phyloP scores from a whole-genome alignment of 164 flowering plant genomes.

The Platanus orientalis region DNA sequence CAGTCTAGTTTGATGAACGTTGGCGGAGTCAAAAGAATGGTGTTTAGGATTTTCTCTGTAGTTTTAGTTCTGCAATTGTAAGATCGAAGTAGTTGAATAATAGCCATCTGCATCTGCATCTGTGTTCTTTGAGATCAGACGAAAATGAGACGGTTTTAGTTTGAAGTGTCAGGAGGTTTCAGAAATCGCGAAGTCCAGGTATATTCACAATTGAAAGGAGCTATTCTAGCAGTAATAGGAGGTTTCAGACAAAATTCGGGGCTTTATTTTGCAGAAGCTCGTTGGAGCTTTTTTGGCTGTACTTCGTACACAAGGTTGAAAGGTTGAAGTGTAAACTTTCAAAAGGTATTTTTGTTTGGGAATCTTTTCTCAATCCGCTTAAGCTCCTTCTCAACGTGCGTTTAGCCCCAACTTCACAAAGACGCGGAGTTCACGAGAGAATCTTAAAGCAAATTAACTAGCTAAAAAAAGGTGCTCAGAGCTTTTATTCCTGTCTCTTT shows the following conservation, averaged over 20 bases:
- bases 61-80: background rate
- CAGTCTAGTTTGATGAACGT: background rate
- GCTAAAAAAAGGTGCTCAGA: background rate
- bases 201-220: conserved; percentile 1
- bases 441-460: background rate
- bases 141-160: background rate
- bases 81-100: background rate
- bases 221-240: no score
- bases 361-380: conserved; percentile 6
- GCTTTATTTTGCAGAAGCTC: background rate
- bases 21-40: background rate
- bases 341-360: background rate
- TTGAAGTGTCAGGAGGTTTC: background rate
- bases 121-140: background rate
- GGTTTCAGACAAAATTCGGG: background rate
- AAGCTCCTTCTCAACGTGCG: conserved; percentile 6
- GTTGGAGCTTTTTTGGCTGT: conserved; percentile 19
- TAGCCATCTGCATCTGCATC: background rate
- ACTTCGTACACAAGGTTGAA: conserved; percentile 5
- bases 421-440: conserved; percentile 22
- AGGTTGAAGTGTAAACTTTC: background rate
- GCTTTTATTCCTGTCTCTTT: background rate
- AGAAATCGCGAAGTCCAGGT: background rate
- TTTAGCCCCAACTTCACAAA: conserved; percentile 3
- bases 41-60: background rate